Conservation (phyloP, 305 asterid genomes). For the Solanum hybrid region DNA sequence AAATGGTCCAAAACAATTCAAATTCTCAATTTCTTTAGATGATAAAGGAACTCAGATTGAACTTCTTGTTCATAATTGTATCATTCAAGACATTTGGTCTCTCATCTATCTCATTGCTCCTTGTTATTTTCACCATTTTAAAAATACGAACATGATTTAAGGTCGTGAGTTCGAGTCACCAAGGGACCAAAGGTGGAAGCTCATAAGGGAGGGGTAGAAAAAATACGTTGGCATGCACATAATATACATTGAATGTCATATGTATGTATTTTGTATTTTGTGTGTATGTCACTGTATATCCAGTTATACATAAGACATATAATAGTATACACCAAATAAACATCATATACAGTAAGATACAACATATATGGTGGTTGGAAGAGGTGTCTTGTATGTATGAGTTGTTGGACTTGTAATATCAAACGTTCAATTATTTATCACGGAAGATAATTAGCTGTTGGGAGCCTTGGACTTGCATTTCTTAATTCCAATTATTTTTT, state of each 20-base stretch:
- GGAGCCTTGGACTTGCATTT: neutral
- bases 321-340: neutral
- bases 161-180: neutral
- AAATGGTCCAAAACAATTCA: neutral
- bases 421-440: neutral
- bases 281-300: neutral
- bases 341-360: neutral
- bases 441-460: neutral
- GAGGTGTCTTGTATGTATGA: neutral
- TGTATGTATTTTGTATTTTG: too few relatives aligned
- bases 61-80: neutral
- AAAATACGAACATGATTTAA: neutral
- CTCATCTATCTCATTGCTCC: neutral
- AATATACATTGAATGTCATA: neutral
- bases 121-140: neutral
- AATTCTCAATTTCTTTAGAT: neutral
- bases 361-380: neutral
- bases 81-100: too few relatives aligned
- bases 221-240: neutral
- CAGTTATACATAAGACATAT: neutral
- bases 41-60: neutral
- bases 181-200: neutral
- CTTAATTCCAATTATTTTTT: neutral
- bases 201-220: neutral
- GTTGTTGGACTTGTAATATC: neutral